phyloP scores from a whole-genome alignment of 345 rosid species.

The Citrus australasica region DNA sequence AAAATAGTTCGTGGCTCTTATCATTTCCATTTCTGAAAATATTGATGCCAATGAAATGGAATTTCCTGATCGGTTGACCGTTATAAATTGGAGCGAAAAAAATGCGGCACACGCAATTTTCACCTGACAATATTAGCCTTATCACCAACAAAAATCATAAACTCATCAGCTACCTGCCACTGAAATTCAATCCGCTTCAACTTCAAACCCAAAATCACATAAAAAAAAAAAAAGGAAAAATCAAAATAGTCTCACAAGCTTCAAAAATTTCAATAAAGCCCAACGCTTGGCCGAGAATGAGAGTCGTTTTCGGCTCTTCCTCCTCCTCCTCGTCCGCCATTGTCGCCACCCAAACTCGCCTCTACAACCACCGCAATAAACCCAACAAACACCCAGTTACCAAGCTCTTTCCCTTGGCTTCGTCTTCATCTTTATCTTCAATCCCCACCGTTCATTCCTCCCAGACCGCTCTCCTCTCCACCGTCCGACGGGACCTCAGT shows the following conservation, averaged over 20 bases:
- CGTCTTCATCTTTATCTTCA: constrained; percentile 22
- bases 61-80: neutral
- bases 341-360: constrained; percentile 18
- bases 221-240: neutral
- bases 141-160: neutral
- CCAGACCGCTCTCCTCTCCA: constrained; percentile 22
- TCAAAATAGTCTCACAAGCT: neutral
- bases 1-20: no score
- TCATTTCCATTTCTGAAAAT: no score
- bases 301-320: constrained; percentile 46
- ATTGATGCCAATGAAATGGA: no score
- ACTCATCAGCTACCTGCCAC: constrained; percentile 38
- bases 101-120: neutral
- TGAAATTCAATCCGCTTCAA: constrained; percentile 57
- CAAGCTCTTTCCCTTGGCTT: constrained; percentile 23
- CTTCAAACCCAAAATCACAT: neutral
- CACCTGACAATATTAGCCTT: neutral
- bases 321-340: constrained; percentile 38
- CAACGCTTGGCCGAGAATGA: constrained; percentile 57
- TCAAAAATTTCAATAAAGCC: constrained; percentile 10
- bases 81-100: constrained; percentile 1
- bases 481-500: constrained; percentile 37
- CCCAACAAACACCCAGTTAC: constrained; percentile 27
- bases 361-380: constrained; percentile 28
- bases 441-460: constrained; percentile 22